Percentiles rank a stretch among this genome's conserved stretches.
Evolutionary conservation across 306 rosid species (phyloP).

Genomic region (Vigna hirtella): DNA sequence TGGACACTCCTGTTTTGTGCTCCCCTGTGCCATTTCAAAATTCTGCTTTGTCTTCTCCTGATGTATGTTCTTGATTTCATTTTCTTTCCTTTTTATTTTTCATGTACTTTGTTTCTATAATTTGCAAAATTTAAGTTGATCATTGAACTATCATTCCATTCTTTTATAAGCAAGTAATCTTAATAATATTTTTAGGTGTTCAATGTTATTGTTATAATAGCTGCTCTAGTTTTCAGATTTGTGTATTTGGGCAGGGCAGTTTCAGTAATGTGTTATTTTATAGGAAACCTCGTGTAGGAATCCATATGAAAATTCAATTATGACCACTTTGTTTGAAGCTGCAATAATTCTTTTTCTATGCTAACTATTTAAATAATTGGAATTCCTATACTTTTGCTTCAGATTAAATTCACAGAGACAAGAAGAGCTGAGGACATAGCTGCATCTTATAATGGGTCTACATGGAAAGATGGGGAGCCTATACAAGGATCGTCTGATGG

Average conservation of each 20-base stretch:
- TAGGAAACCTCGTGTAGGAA: conserved; percentile 8
- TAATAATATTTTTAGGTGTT: not conserved
- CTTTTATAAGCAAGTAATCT: conserved; percentile 9
- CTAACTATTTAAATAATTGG: conserved; percentile 30
- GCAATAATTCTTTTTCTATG: conserved; percentile 23
- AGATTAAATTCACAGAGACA: conserved; percentile 87
- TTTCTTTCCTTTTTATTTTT: conserved; percentile 23
- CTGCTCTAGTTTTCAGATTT: conserved; percentile 14
- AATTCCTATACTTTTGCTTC: conserved; percentile 23
- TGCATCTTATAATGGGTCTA: conserved; percentile 51
- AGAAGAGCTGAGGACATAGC: conserved; percentile 66
- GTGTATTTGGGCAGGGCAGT: not conserved
- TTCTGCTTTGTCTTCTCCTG: conserved; percentile 82
- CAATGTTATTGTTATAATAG: not conserved
- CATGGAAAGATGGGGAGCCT: conserved; percentile 56
- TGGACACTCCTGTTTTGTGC: conserved; percentile 83
- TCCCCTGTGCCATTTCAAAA: conserved; percentile 89
- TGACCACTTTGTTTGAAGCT: conserved; percentile 28
- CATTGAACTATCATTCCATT: conserved; percentile 32
- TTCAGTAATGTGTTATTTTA: not conserved
- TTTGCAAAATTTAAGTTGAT: conserved; percentile 27
- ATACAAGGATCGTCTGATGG: conserved; percentile 49
- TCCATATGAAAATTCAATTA: not conserved
- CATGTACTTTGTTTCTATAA: conserved; percentile 12
- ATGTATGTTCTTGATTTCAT: conserved; percentile 54